A percentile compares a stretch with the other conserved stretches of the same genome.
Evolutionary conservation across 169 alveolate species (phyloP).

Genomic region (Eimeria falciformis): DNA sequence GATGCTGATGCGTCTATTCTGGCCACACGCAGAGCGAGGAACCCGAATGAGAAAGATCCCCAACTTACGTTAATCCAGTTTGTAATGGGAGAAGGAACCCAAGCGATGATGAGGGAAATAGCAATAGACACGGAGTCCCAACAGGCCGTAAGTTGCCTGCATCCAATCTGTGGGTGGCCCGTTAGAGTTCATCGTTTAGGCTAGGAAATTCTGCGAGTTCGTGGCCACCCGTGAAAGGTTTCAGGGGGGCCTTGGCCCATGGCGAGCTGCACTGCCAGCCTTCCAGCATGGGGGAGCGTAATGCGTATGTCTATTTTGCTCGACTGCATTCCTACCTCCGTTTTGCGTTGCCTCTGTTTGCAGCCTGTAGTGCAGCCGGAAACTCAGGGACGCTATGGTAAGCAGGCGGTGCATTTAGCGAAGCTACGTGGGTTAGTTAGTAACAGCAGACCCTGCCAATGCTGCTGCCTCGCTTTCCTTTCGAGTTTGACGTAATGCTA

Average conservation of each 20-base stretch:
- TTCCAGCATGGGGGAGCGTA: too few species aligned
- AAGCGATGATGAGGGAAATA: slow-evolving; percentile 25
- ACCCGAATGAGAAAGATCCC: slow-evolving; percentile 45
- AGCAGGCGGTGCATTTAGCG: background rate
- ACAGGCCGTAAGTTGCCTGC: slow-evolving; percentile 36
- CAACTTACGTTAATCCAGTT: slow-evolving; percentile 7
- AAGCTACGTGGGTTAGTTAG: background rate
- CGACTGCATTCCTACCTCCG: background rate
- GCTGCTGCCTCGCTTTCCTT: background rate
- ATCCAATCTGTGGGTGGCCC: background rate
- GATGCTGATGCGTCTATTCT: background rate
- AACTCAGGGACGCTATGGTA: slow-evolving; percentile 16
- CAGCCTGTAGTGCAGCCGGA: slow-evolving; percentile 1
- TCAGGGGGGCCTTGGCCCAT: background rate
- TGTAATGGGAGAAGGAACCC: background rate
- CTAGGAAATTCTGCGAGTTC: too few species aligned
- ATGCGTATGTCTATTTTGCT: background rate
- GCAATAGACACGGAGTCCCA: background rate
- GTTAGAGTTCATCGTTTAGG: background rate
- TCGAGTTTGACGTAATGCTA: background rate
- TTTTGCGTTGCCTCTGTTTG: background rate
- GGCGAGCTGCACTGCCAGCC: too few species aligned
- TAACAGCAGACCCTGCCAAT: background rate
- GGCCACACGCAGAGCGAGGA: slow-evolving; percentile 11
- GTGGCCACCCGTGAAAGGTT: background rate